Evolutionary conservation across 371 early-diverging fungal species (phyloP).

Genomic region (Actinomucor elegans): DNA sequence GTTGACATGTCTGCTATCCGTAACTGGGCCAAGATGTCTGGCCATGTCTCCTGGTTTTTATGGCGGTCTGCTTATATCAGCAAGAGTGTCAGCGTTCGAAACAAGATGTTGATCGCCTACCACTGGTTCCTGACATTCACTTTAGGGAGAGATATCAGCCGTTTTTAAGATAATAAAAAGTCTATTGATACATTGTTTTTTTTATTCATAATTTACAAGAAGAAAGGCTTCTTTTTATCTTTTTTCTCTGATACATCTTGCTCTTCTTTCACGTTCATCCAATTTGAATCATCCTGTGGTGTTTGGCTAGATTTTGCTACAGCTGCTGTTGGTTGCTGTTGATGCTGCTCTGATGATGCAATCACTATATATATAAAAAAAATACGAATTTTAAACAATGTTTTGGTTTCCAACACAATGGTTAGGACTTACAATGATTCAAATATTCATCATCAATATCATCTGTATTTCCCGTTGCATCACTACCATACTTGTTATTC

Average conservation of each 20-base stretch:
- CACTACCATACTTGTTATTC: constrained; percentile 16
- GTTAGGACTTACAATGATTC: constrained; percentile 27
- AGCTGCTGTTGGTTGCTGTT: background rate
- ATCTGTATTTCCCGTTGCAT: constrained; percentile 16
- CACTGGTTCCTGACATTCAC: constrained; percentile 57
- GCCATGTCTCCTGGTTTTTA: constrained; percentile 63
- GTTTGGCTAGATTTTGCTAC: no score
- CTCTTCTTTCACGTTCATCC: constrained; percentile 1
- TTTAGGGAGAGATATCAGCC: constrained; percentile 61
- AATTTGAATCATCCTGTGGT: no score
- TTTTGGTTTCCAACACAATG: background rate
- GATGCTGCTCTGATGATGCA: constrained; percentile 28
- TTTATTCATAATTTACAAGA: constrained; percentile 14
- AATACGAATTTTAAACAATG: background rate
- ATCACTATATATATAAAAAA: constrained; percentile 14
- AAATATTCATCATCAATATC: constrained; percentile 44
- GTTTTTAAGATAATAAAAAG: constrained; percentile 11
- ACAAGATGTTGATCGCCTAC: constrained; percentile 67
- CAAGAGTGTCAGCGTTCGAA: constrained; percentile 70
- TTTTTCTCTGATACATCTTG: background rate
- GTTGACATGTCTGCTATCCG: constrained; percentile 51
- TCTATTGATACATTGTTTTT: background rate
- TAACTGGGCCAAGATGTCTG: constrained; percentile 47
- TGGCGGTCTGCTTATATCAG: constrained; percentile 83
- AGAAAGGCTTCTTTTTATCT: constrained; percentile 19